These are phyloP conservation scores for Chlorella variabilis DNA, from an alignment of 163 green algal genomes.

Conservation along the genomic window DNA sequence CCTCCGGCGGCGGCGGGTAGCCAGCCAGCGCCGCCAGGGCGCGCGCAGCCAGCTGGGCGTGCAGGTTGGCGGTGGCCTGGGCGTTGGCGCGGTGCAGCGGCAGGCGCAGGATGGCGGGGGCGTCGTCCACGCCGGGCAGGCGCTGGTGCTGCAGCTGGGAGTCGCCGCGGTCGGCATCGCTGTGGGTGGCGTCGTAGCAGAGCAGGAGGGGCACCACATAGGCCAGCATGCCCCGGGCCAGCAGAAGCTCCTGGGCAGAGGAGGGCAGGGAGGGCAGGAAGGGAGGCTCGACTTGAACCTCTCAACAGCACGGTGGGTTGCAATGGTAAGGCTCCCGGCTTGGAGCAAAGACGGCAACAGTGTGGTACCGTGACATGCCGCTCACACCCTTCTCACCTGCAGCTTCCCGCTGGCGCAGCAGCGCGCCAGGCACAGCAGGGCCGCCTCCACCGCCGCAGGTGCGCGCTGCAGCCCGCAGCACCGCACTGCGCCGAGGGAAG, in stretches of 20 bases:
- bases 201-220: slow-evolving; percentile 80
- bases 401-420: slow-evolving; percentile 57
- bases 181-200: slow-evolving; percentile 70
- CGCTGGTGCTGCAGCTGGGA: not conserved
- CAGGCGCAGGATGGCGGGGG: slow-evolving; percentile 10
- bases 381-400: slow-evolving; percentile 43
- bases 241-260: slow-evolving; percentile 51
- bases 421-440: slow-evolving; percentile 72
- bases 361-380: too few relatives aligned
- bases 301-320: too few relatives aligned
- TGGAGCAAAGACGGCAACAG: too few relatives aligned
- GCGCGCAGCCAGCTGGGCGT: slow-evolving; percentile 69
- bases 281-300: too few relatives aligned
- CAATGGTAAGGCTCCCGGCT: too few relatives aligned
- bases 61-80: slow-evolving; percentile 60
- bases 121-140: not conserved
- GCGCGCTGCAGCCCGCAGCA: slow-evolving; percentile 60
- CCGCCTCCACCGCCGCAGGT: slow-evolving; percentile 74
- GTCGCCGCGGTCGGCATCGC: not conserved
- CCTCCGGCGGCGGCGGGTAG: slow-evolving; percentile 2
- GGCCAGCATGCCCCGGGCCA: slow-evolving; percentile 61
- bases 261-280: not conserved
- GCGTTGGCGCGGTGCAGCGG: slow-evolving; percentile 44
- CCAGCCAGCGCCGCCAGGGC: slow-evolving; percentile 65
- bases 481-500: too few relatives aligned